Conservation (phyloP, 2,329 filamentous ascomycete genomes). For the Fusarium sterilihyphosum region DNA sequence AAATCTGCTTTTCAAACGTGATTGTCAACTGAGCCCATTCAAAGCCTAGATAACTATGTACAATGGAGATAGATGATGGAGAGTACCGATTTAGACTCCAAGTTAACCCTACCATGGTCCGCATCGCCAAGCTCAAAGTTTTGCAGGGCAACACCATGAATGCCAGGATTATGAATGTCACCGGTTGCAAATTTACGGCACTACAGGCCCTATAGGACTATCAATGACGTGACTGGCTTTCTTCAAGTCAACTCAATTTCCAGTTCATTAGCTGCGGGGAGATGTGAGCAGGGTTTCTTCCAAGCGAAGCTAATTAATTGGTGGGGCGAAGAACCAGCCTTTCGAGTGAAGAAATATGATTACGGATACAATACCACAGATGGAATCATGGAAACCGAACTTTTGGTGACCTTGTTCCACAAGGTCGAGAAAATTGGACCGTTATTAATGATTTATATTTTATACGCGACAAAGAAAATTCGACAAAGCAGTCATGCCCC, state of each 20-base stretch:
- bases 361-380: background rate
- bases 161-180: background rate
- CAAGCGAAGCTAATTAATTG: background rate
- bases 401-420: conserved; percentile 17
- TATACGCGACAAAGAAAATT: conserved; percentile 15
- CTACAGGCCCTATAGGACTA: conserved; percentile 1
- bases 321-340: conserved; percentile 9
- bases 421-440: conserved; percentile 19
- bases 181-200: background rate
- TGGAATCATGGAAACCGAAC: conserved; percentile 3
- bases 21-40: background rate
- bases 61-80: background rate
- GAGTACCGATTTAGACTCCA: background rate
- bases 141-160: background rate
- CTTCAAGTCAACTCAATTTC: conserved; percentile 6
- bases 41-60: background rate
- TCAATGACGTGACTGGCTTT: conserved; percentile 21
- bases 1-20: background rate
- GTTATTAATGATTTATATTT: conserved; percentile 34
- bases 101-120: background rate
- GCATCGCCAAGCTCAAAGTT: background rate
- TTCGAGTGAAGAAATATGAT: background rate
- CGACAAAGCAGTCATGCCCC: conserved; percentile 2
- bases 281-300: conserved; percentile 5
- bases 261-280: conserved; percentile 12